Evolutionary conservation across 306 rosid species (phyloP), one percentile per base, ranked within the genome.

Genomic region (Prunus fruticosa): DNA sequence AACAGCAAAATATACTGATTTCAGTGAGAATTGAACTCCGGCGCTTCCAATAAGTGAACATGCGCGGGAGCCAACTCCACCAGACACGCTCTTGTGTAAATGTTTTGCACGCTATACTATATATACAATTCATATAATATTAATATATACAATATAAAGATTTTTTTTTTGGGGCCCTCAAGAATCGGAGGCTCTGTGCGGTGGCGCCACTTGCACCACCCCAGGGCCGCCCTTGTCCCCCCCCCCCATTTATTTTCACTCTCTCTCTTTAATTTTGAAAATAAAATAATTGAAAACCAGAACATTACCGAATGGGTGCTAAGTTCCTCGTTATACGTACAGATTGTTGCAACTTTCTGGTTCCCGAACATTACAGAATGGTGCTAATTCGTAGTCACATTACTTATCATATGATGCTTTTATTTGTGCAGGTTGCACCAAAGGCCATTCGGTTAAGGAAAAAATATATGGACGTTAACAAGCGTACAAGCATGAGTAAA

Each of bases 401-500:
- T 51, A 62, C 28, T 28, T 28, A 62, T 62, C 67, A 14, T 8
- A 41, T 52, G 23, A 34, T 57, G 65, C 45, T 30, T 74, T 15
- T 58, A 12, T 25, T 7, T 52, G 8, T 80, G 80, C 78, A 95
- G 98, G 99, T 95, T 77, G 92, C 99, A 25, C 99, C 99, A 41
- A 92, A 95, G 85, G 74, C 89, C 62, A 90, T 95, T 66, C 87
- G 99, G 63, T 82, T 95, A 67, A 84, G 99, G 81, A 95, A 95
- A 85, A 95, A 89, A 77, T 92, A 92, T 80, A 89, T 90, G 74
- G 99, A 95, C 32, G 97, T 84, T 46, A 89, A 74, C 90, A 95
- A 90, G 87, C 97, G 99, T 34, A 95, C 90, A 86, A 25, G 80
- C 75, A 92, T 90, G 99, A 95, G 97, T 27, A 89, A 74, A 81